Conservation (phyloP, 495 filamentous ascomycete species). For the Trichoderma virens region DNA sequence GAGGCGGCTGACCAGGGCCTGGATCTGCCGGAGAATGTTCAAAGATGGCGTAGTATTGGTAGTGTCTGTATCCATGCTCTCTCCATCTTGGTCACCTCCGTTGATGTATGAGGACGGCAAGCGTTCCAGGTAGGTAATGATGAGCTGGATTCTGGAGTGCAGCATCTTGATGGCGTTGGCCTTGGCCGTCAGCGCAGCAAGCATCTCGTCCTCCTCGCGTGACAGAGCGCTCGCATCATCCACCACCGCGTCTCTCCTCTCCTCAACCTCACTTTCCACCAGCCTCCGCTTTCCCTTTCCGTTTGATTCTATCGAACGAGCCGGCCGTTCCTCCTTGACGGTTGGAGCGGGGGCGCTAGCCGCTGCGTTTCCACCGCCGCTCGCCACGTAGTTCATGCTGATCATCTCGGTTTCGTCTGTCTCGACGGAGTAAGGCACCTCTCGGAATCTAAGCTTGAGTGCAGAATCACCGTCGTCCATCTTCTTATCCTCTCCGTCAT, state of each 20-base stretch:
- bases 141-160: conserved; percentile 71
- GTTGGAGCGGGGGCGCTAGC: conserved; percentile 63
- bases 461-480: conserved; percentile 66
- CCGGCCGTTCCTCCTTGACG: conserved; percentile 27
- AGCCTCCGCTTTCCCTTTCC: conserved; percentile 42
- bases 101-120: conserved; percentile 57
- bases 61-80: conserved; percentile 28
- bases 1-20: conserved; percentile 56
- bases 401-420: conserved; percentile 98
- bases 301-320: conserved; percentile 24
- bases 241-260: conserved; percentile 30
- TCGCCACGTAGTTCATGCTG: conserved; percentile 81
- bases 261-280: conserved; percentile 21
- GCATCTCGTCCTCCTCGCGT: conserved; percentile 68
- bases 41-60: conserved; percentile 49
- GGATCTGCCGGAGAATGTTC: conserved; percentile 56
- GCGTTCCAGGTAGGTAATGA: conserved; percentile 70
- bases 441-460: conserved; percentile 64
- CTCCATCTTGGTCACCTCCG: conserved; percentile 27
- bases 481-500: conserved; percentile 49
- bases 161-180: conserved; percentile 89
- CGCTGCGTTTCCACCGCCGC: conserved; percentile 70
- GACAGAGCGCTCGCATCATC: conserved; percentile 47
- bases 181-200: conserved; percentile 67
- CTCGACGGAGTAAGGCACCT: conserved; percentile 79